Conservation (phyloP, 2,329 filamentous ascomycete species). For the Xylariaceae sp. region DNA sequence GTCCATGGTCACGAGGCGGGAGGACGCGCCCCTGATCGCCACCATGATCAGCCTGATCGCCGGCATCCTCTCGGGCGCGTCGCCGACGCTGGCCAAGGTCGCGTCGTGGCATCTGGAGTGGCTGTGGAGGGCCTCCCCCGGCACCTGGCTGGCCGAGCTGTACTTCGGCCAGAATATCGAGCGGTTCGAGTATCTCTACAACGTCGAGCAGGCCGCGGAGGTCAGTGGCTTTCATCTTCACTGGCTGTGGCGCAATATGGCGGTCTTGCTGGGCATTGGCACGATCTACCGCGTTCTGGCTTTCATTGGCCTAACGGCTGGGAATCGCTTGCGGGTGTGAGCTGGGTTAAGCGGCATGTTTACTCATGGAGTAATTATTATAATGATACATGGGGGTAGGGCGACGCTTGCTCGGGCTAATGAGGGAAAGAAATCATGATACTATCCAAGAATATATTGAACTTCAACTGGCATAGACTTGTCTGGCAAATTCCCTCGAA, state of each 20-base stretch:
- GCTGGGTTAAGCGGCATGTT: background rate
- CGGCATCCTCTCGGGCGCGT: conserved; percentile 45
- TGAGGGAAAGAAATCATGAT: too few species aligned
- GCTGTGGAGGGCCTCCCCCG: conserved; percentile 47
- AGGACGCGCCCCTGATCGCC: conserved; percentile 49
- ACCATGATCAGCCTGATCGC: conserved; percentile 47
- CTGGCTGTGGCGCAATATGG: conserved; percentile 36
- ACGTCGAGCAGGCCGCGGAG: conserved; percentile 36
- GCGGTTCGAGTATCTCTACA: conserved; percentile 43
- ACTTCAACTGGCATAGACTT: too few species aligned
- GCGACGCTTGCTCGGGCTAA: too few species aligned
- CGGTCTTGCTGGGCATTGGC: conserved; percentile 35
- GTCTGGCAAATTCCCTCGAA: too few species aligned
- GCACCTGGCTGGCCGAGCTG: conserved; percentile 48
- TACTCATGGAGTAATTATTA: too few species aligned
- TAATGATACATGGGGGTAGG: too few species aligned
- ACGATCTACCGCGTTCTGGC: conserved; percentile 37
- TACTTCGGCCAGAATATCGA: conserved; percentile 46
- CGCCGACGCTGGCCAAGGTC: conserved; percentile 41
- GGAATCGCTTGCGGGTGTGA: conserved; percentile 25
- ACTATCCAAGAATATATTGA: too few species aligned
- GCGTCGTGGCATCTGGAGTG: conserved; percentile 45
- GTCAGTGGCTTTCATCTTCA: conserved; percentile 38
- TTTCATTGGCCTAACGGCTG: conserved; percentile 29
- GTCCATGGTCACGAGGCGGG: conserved; percentile 45